Conservation (phyloP, 371 early-diverging fungal species). For the Entomophthora muscae region DNA sequence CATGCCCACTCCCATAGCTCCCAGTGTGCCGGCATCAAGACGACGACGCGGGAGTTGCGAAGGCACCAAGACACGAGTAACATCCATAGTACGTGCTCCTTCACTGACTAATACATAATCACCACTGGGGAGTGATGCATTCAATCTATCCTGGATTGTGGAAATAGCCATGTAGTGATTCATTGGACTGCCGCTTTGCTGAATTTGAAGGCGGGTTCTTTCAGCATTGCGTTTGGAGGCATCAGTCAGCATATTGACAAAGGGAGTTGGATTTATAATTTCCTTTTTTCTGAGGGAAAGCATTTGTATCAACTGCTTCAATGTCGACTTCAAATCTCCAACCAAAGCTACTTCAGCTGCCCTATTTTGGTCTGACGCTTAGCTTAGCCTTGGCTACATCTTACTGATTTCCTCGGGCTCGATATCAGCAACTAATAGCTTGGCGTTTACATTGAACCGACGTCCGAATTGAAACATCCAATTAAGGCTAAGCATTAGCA, state of each 20-base stretch:
- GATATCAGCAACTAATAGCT: constrained; percentile 57
- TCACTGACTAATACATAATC: constrained; percentile 46
- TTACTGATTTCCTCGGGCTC: constrained; percentile 42
- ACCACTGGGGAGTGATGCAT: constrained; percentile 10
- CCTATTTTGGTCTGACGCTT: constrained; percentile 15
- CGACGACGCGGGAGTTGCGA: constrained; percentile 41
- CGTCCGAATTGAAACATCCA: constrained; percentile 68
- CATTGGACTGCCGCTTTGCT: constrained; percentile 18
- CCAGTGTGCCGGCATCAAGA: constrained; percentile 58
- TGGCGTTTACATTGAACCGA: constrained; percentile 28
- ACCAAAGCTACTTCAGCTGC: constrained; percentile 30
- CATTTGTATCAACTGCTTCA: constrained; percentile 20
- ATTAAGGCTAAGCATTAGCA: constrained; percentile 24
- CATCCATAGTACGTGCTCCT: constrained; percentile 78
- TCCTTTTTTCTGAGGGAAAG: constrained; percentile 5
- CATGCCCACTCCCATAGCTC: constrained; percentile 70
- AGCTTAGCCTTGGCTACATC: background rate
- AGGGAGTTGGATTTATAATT: background rate
- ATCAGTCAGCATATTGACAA: background rate
- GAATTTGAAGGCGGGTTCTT: background rate
- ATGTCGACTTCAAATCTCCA: constrained; percentile 32
- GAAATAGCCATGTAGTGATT: constrained; percentile 46
- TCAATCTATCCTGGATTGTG: constrained; percentile 31
- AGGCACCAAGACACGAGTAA: constrained; percentile 51
- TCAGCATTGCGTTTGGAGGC: background rate